Percentiles rank a stretch among this genome's conserved stretches.
phyloP scores from a whole-genome alignment of 2,329 filamentous ascomycete genomes.

The Aspergillus sp. region DNA sequence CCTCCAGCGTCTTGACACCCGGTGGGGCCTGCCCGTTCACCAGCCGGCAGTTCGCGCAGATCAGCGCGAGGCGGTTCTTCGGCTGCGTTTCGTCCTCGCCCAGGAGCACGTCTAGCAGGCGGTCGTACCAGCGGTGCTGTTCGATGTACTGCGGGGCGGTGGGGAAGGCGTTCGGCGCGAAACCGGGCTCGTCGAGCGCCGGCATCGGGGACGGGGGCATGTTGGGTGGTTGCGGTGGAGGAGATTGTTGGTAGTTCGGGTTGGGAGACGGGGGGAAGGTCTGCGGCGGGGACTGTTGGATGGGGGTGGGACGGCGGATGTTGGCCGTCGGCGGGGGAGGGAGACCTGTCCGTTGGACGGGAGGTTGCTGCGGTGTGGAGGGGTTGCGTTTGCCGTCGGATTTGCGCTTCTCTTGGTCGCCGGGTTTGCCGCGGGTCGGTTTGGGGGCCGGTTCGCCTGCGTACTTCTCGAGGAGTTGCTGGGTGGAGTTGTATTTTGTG shows the following conservation, averaged over 20 bases:
- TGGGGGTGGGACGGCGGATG: conserved; percentile 42
- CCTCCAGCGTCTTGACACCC: conserved; percentile 71
- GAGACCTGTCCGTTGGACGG: conserved; percentile 51
- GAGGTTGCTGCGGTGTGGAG: conserved; percentile 22
- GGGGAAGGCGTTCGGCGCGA: conserved; percentile 50
- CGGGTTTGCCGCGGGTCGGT: conserved; percentile 22
- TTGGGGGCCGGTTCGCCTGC: conserved; percentile 61
- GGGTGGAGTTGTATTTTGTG: conserved; percentile 93
- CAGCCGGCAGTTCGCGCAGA: conserved; percentile 77
- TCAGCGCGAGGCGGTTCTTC: conserved; percentile 85
- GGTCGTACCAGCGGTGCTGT: conserved; percentile 82
- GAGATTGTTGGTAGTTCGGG: conserved; percentile 30
- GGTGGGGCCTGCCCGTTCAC: conserved; percentile 97
- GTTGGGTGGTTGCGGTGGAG: conserved; percentile 14
- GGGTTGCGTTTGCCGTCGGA: conserved; percentile 18
- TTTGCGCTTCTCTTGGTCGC: conserved; percentile 20
- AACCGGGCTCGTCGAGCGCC: conserved; percentile 40
- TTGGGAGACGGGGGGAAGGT: conserved; percentile 12
- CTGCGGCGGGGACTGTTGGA: conserved; percentile 5
- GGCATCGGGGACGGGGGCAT: conserved; percentile 13
- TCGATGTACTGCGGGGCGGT: conserved; percentile 35
- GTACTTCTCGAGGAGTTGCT: conserved; percentile 92
- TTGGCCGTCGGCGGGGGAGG: conserved; percentile 66
- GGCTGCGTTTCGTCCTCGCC: conserved; percentile 92
- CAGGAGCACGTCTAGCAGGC: conserved; percentile 84